Conservation (phyloP, 192 early-diverging fungal species). For the Coemansia sp. region DNA sequence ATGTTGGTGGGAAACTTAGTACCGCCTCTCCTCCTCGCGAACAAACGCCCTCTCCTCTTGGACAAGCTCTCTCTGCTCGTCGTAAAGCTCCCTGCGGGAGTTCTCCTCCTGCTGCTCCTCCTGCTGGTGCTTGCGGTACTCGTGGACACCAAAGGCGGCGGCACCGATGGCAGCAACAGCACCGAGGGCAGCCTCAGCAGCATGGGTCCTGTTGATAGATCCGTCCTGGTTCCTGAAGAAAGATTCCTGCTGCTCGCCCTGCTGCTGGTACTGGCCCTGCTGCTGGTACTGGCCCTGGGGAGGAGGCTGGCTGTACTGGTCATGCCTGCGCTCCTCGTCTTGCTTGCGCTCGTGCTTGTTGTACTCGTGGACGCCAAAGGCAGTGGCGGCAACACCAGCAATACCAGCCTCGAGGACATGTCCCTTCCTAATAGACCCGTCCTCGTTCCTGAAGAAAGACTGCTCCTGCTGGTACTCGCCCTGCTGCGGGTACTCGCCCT, state of each 20-base stretch:
- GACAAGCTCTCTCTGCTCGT: not conserved
- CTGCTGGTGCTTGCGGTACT: constrained; percentile 17
- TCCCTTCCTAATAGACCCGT: too few species aligned
- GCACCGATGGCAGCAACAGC: constrained; percentile 7
- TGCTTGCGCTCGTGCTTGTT: constrained; percentile 13
- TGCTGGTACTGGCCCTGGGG: not conserved
- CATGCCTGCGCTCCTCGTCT: not conserved
- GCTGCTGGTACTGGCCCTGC: constrained; percentile 3
- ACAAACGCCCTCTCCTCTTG: too few species aligned
- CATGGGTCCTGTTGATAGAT: constrained; percentile 21
- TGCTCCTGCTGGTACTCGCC: constrained; percentile 12
- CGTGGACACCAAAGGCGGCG: constrained; percentile 18
- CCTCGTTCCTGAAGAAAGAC: too few species aligned
- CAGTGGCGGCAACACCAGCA: constrained; percentile 4
- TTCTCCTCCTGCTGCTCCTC: constrained; percentile 14
- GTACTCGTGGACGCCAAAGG: not conserved
- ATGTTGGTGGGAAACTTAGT: too few species aligned
- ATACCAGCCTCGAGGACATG: constrained; percentile 2
- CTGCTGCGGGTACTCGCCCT: constrained; percentile 9
- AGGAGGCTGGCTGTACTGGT: too few species aligned
- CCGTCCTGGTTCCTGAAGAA: constrained; percentile 36
- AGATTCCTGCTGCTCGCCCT: constrained; percentile 11
- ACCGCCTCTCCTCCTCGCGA: constrained; percentile 1
- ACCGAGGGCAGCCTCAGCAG: not conserved
- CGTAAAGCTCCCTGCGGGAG: not conserved